Percentiles rank a stretch among this genome's conserved stretches.
These are phyloP conservation scores for Leccinum truebloodii DNA, from an alignment of 768 basidiomycete genomes.

Conservation along the genomic window DNA sequence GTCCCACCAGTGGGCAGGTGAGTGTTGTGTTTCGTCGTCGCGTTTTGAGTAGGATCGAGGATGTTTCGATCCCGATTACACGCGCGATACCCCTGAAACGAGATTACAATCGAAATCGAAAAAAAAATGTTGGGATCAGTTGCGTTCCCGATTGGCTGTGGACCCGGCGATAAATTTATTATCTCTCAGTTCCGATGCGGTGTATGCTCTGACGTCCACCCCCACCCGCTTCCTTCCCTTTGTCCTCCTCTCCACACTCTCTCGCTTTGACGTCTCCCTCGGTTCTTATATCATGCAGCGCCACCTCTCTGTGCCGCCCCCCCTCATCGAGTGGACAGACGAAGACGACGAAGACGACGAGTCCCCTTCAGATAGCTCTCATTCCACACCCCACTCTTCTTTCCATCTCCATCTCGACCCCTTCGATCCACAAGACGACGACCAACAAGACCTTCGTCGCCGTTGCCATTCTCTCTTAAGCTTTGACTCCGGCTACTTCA, in stretches of 20 bases:
- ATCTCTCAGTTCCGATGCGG: not conserved
- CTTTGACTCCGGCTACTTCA: slow-evolving; percentile 33
- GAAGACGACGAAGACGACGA: slow-evolving; percentile 23
- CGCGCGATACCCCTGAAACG: not conserved
- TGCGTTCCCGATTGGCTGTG: not conserved
- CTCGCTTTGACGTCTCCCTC: slow-evolving; percentile 23
- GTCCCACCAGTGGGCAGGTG: slow-evolving; percentile 13
- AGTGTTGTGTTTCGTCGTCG: not conserved
- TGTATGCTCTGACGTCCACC: not conserved
- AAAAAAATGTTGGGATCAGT: not conserved
- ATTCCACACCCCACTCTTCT: slow-evolving; percentile 26
- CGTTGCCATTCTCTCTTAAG: slow-evolving; percentile 27
- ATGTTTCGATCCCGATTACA: not conserved
- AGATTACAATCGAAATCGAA: not conserved
- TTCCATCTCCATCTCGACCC: slow-evolving; percentile 10
- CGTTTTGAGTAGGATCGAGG: not conserved
- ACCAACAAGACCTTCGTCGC: slow-evolving; percentile 5
- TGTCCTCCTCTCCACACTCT: slow-evolving; percentile 8
- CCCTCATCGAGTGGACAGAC: slow-evolving; percentile 13
- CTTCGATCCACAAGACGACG: not conserved
- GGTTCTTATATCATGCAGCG: slow-evolving; percentile 27
- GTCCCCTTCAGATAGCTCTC: slow-evolving; percentile 9
- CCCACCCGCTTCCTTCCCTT: slow-evolving; percentile 13
- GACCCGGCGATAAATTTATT: slow-evolving; percentile 18
- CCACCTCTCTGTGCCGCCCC: slow-evolving; percentile 11